Conservation (phyloP, 306 rosid species). For the Hippophae rhamnoides region DNA sequence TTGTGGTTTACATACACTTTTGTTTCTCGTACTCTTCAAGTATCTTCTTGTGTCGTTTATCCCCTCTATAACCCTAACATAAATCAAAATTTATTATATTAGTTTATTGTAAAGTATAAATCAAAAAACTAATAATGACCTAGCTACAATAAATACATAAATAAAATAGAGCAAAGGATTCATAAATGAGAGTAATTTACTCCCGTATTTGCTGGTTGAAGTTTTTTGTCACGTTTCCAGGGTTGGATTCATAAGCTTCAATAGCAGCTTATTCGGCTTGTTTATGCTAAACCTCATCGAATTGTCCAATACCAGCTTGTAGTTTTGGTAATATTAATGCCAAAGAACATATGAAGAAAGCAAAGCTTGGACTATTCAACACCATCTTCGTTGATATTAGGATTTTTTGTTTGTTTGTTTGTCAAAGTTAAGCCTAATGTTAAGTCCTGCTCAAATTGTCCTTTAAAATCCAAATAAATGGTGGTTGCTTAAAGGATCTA, state of each 20-base stretch:
- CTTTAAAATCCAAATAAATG: too few species aligned
- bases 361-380: constrained; percentile 17
- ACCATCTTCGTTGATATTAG: constrained; percentile 16
- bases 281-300: constrained; percentile 26
- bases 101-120: too few species aligned
- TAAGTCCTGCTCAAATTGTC: too few species aligned
- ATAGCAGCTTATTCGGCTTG: constrained; percentile 35
- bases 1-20: constrained; percentile 34
- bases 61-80: constrained; percentile 19
- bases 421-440: background rate
- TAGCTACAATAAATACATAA: too few species aligned
- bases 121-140: too few species aligned
- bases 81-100: too few species aligned
- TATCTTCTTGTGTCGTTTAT: constrained; percentile 26
- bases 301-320: constrained; percentile 33
- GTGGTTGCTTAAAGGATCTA: too few species aligned
- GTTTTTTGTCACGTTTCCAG: constrained; percentile 30
- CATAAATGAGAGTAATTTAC: constrained; percentile 4
- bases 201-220: constrained; percentile 31
- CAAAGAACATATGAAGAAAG: constrained; percentile 27
- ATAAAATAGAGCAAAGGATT: too few species aligned
- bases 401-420: too few species aligned
- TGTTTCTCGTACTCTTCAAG: constrained; percentile 9
- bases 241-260: constrained; percentile 40
- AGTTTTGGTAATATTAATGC: constrained; percentile 43